A percentile compares a stretch with the other conserved stretches of the same genome.
Evolutionary conservation across 768 basidiomycete species (phyloP).

Genomic region (Kwoniella heveanensis): DNA sequence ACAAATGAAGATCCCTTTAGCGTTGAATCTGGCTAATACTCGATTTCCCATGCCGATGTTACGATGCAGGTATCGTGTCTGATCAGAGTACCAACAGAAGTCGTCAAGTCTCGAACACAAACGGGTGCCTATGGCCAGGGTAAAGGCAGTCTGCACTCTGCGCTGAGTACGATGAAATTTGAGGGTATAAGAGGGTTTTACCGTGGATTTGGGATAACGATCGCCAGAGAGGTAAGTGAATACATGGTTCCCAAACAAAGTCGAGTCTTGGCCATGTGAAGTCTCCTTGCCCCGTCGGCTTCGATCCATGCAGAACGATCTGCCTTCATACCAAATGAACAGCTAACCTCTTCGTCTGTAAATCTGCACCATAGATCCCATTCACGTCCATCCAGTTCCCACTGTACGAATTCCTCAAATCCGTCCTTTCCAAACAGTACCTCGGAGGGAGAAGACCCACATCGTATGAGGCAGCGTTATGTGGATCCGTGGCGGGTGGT

Average conservation of each 20-base stretch:
- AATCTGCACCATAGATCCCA: too few species aligned
- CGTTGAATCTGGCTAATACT: too few species aligned
- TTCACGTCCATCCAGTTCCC: constrained; percentile 97
- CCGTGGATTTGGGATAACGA: constrained; percentile 78
- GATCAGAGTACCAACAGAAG: constrained; percentile 91
- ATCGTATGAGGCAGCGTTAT: constrained; percentile 65
- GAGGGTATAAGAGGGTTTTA: constrained; percentile 81
- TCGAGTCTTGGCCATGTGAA: too few species aligned
- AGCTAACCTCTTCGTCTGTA: too few species aligned
- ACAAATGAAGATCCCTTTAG: too few species aligned
- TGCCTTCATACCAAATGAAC: neutral
- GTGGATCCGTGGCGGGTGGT: constrained; percentile 88
- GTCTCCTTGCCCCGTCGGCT: too few species aligned
- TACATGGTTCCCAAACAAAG: constrained; percentile 1
- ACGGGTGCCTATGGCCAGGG: constrained; percentile 70
- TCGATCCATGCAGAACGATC: too few species aligned
- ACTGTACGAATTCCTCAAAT: constrained; percentile 84
- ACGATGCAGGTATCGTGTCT: constrained; percentile 69
- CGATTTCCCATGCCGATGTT: too few species aligned
- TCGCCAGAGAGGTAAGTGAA: constrained; percentile 66
- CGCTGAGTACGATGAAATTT: constrained; percentile 56
- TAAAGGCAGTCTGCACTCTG: constrained; percentile 49
- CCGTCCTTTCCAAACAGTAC: constrained; percentile 62
- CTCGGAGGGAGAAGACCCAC: constrained; percentile 62
- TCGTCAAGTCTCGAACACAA: constrained; percentile 91